Base-by-base conservation (phyloP, 2,329 filamentous ascomycete species). In the Talaromyces sp. region DNA sequence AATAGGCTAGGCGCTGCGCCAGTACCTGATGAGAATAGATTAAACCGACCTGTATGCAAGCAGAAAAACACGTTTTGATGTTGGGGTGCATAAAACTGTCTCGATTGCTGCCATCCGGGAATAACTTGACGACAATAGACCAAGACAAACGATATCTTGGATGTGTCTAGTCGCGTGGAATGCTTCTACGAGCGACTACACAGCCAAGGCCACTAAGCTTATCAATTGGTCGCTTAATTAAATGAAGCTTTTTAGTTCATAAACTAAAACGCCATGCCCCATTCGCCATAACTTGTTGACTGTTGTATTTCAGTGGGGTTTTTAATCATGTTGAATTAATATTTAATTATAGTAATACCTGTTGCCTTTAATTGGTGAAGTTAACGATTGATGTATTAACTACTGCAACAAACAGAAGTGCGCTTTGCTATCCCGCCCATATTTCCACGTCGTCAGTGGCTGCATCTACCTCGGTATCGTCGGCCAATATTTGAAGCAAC, bases 241-340 rank as follows among this genome's bases (percentile, higher is more conserved):
- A 56, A 56, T 56, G 50, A 56, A 56, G 52, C 52, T 56, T 56
- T 56, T 56, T 56, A 56, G 52, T 15, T 22, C 52, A 56, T 25
- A 15, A 4, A 17, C 52, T 56, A 56, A 56, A 37, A 56, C n/a
- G 11, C 31, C 50, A 25, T 56, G 33, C n/a, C 52, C 19, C 52
- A 37, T 35, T 17, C n/a, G 6, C 7, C n/a, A 15, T 39, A 33
- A 15, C 52, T 25, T 15, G n/a, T 56, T 39, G 9, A 33, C 3
- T 31, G 6, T 31, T 54, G 52, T 17, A 25, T 3, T 10, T 56
- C n/a, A 39, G 17, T 22, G 11, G 11, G 10, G n/a, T 37, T 19
- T 22, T 17, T 35, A 19, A 22, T 13, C 17, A 31, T 31, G 7
- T 31, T 31, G 6, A 31, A 31, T 31, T 31, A 37, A 39, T 2